These are phyloP conservation scores for Xanthoparmelia taractica DNA, from an alignment of 495 filamentous ascomycete species.

Conservation along the genomic window DNA sequence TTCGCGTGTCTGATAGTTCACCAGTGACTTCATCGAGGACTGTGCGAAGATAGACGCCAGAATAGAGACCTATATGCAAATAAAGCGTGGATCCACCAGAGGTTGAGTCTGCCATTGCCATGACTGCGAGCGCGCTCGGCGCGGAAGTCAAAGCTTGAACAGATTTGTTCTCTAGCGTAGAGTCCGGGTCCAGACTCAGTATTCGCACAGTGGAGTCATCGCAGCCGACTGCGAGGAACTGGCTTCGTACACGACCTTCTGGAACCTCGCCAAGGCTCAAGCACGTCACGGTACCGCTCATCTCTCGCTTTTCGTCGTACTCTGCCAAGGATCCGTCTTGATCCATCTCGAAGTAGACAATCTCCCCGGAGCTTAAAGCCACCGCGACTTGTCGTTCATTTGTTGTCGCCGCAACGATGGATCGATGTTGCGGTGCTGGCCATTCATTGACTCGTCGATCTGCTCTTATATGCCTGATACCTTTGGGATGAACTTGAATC, in stretches of 20 bases:
- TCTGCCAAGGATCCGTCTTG: conserved; percentile 82
- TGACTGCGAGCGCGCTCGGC: conserved; percentile 84
- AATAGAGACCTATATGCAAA: conserved; percentile 90
- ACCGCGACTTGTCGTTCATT: conserved; percentile 92
- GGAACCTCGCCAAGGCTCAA: conserved; percentile 91
- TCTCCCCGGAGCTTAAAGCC: conserved; percentile 88
- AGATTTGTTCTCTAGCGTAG: conserved; percentile 82
- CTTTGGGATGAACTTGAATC: conserved; percentile 90
- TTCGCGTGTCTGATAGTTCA: conserved; percentile 86
- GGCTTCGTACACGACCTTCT: conserved; percentile 74
- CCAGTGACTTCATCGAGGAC: conserved; percentile 91
- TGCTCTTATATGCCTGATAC: conserved; percentile 80
- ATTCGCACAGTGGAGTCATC: conserved; percentile 95
- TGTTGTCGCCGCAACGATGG: conserved; percentile 90
- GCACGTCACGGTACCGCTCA: conserved; percentile 92
- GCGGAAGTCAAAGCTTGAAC: conserved; percentile 88
- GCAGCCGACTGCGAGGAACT: conserved; percentile 90
- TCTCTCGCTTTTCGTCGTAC: conserved; percentile 90
- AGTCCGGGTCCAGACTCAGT: conserved; percentile 80
- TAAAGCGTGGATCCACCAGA: conserved; percentile 73
- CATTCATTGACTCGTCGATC: conserved; percentile 85
- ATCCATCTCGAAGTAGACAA: conserved; percentile 97
- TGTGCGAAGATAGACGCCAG: conserved; percentile 89
- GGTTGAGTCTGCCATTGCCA: conserved; percentile 87
- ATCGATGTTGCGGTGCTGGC: conserved; percentile 85